A percentile compares a stretch with the other conserved stretches of the same genome.
Evolutionary conservation across 2,329 filamentous ascomycete genomes (phyloP).

Genomic region (Xylaria sp.): DNA sequence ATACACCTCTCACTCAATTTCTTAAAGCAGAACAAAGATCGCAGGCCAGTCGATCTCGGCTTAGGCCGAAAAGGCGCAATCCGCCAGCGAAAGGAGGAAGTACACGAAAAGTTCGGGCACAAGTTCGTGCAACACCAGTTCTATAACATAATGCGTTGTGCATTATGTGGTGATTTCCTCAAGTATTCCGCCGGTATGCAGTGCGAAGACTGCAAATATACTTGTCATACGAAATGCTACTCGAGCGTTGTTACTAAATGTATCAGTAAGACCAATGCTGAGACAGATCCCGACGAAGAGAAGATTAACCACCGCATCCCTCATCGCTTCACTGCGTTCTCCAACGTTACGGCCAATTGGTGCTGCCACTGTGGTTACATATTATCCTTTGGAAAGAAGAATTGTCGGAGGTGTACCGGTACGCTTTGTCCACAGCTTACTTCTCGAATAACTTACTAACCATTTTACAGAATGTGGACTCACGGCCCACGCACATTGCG

Average conservation of each 20-base stretch:
- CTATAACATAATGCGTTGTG: conserved; percentile 99
- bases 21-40: conserved; percentile 87
- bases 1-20: conserved; percentile 94
- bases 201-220: conserved; percentile 99
- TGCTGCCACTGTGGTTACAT: conserved; percentile 99
- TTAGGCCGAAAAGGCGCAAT: conserved; percentile 96
- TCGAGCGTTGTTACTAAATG: conserved; percentile 97
- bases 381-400: conserved; percentile 93
- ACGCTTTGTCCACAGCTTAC: conserved; percentile 50
- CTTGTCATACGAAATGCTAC: conserved; percentile 98
- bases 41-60: conserved; percentile 85
- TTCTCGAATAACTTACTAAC: conserved; percentile 44
- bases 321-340: conserved; percentile 95
- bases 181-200: conserved; percentile 99
- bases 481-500: conserved; percentile 90
- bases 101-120: conserved; percentile 99
- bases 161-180: conserved; percentile 96
- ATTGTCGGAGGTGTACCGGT: conserved; percentile 91
- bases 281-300: conserved; percentile 97
- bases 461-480: conserved; percentile 79
- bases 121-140: conserved; percentile 99
- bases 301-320: conserved; percentile 99
- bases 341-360: conserved; percentile 98
- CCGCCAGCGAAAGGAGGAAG: conserved; percentile 96
- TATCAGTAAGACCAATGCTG: conserved; percentile 99